phyloP scores from a whole-genome alignment of 2,329 filamentous ascomycete genomes.

The Aspergillus pseudonomiae region DNA sequence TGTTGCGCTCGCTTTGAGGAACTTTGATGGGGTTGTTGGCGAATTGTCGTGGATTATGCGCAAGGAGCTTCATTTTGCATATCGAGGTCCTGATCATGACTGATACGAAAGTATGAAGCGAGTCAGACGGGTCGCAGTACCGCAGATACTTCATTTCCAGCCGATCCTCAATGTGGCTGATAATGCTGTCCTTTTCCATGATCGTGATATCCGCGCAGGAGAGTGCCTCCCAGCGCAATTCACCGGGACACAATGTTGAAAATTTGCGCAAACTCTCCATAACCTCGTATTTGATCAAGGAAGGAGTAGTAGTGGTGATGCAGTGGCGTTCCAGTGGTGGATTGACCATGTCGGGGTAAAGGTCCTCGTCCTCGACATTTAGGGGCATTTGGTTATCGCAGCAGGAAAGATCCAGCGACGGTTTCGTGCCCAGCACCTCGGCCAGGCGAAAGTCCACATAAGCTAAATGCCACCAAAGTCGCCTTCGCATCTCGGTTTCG shows the following conservation, averaged over 20 bases:
- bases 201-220: not conserved
- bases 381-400: not conserved
- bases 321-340: not conserved
- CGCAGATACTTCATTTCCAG: slow-evolving; percentile 2
- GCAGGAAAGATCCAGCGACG: not conserved
- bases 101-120: slow-evolving; percentile 1
- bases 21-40: not conserved
- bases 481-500: slow-evolving; percentile 5
- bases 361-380: slow-evolving; percentile 2
- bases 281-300: not conserved
- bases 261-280: not conserved
- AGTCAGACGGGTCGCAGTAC: not conserved
- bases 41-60: slow-evolving; percentile 6
- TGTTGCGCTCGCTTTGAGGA: not conserved
- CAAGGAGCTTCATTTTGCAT: slow-evolving; percentile 5
- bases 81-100: not conserved
- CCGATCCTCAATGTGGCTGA: slow-evolving; percentile 1
- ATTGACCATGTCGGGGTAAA: not conserved
- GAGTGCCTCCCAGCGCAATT: not conserved
- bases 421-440: not conserved
- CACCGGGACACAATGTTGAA: too few relatives aligned
- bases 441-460: not conserved
- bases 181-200: not conserved
- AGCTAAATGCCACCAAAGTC: slow-evolving; percentile 2
- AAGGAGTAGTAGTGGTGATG: not conserved